Conservation (phyloP, 495 filamentous ascomycete species). For the Neurospora sp. region DNA sequence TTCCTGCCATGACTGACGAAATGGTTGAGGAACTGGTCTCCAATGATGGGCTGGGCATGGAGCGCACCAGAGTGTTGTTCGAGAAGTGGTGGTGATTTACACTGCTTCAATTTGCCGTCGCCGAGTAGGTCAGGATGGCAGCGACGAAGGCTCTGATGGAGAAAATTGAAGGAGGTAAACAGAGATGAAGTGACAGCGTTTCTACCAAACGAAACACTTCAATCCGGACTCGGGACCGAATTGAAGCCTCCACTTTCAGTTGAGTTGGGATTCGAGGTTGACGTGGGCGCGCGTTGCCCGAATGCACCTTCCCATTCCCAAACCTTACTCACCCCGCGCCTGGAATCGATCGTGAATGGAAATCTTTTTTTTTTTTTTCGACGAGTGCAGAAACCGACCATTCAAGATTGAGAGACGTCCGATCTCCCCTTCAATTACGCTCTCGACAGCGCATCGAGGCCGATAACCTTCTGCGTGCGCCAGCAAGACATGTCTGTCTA, state of each 20-base stretch:
- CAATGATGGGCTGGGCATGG: conserved; percentile 40
- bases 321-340: not conserved
- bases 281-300: not conserved
- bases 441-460: not conserved
- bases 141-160: not conserved
- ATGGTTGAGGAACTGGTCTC: conserved; percentile 47
- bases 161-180: not conserved
- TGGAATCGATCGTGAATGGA: not conserved
- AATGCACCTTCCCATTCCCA: not conserved
- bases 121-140: not conserved
- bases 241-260: not conserved
- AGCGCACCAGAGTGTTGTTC: conserved; percentile 50
- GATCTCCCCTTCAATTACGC: not conserved
- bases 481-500: not conserved
- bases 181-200: not conserved
- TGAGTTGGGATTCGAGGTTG: not conserved
- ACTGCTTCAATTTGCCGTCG: not conserved
- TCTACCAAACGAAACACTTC: not conserved
- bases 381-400: not conserved
- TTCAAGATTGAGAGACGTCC: not conserved
- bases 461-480: not conserved
- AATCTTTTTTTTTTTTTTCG: not conserved
- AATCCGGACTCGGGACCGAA: not conserved
- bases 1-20: conserved; percentile 70
- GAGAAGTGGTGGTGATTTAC: conserved; percentile 79